Evolutionary conservation across 805 yeast genomes (phyloP), one percentile per base, ranked within the genome.

Genomic region (Wickerhamiella azyma): DNA sequence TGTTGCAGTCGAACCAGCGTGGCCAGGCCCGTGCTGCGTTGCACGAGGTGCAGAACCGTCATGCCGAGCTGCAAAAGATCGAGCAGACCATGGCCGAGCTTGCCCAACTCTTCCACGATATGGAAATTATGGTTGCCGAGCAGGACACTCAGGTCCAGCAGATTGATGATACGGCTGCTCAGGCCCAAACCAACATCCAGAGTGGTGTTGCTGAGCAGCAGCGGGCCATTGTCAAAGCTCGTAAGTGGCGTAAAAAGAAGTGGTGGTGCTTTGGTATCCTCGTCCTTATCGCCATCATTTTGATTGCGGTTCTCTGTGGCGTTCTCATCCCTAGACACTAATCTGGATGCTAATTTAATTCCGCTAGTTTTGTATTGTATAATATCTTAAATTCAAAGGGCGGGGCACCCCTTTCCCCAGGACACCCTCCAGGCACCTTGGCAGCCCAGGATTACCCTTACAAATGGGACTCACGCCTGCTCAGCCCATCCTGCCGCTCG

Each of bases 61-160:
- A 92, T 69, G 80, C 82, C 62, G 97, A 92, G 68, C 77, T 92
- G 59, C 82, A 85, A 68, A 84, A 85, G 70, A 81, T 92, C 66
- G 97, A 89, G 67, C 79, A 85, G 67, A 81, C 95, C 49, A 86
- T 92, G 83, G 85, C 89, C 32, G 98, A 92, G 66, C 76, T 92
- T 66, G 84, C 94, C 37, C 94, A 85, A 69, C 75, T 92, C 62
- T 86, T 92, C 71, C 82, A 81, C 59, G 97, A 92, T 62, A 85
- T 92, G 92, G 96, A 92, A 67, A 84, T 84, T 60, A 71, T 92
- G 66, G 96, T 89, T 41, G 85, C 89, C 55, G 95, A 88, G 67
- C 97, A 92, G 69, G 95, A 88, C 65, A 85, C 77, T 55, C 78
- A 81, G 51, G 79, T 92, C 54, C 83, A 80, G 60, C 82, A 78